A percentile compares a stretch with the other conserved stretches of the same genome.
Evolutionary conservation across 805 yeast species (phyloP).

Genomic region (Candida broadrunensis): DNA sequence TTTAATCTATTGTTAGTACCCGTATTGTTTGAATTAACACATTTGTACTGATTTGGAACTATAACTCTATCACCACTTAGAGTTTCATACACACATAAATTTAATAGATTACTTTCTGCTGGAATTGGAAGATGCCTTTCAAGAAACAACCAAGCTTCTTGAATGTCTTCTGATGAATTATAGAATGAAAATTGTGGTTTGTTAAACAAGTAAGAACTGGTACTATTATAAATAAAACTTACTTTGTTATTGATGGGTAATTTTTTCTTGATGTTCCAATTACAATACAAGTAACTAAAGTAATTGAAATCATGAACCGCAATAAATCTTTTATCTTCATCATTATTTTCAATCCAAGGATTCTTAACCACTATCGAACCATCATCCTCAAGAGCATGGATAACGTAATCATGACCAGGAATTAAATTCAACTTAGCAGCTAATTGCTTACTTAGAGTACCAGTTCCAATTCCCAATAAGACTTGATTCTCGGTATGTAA

Average conservation of each 20-base stretch:
- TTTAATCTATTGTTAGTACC: slow-evolving; percentile 38
- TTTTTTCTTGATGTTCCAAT: slow-evolving; percentile 48
- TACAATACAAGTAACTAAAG: slow-evolving; percentile 57
- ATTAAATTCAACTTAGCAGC: slow-evolving; percentile 38
- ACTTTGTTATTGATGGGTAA: slow-evolving; percentile 24
- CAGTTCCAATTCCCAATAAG: slow-evolving; percentile 70
- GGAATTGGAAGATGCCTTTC: slow-evolving; percentile 44
- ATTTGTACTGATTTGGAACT: slow-evolving; percentile 18
- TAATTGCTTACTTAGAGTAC: slow-evolving; percentile 33
- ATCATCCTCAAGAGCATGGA: slow-evolving; percentile 24
- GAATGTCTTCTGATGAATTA: slow-evolving; percentile 22
- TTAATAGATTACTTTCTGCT: slow-evolving; percentile 6
- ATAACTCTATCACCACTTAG: slow-evolving; percentile 27
- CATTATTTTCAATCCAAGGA: slow-evolving; percentile 31
- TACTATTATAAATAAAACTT: slow-evolving; percentile 17
- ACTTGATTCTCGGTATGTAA: slow-evolving; percentile 32
- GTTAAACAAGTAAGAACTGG: slow-evolving; percentile 14
- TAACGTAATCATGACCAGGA: slow-evolving; percentile 69
- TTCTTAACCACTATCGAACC: slow-evolving; percentile 20
- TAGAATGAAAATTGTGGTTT: slow-evolving; percentile 44
- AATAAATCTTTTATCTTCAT: slow-evolving; percentile 14
- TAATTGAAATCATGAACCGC: slow-evolving; percentile 19
- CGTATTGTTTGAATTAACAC: slow-evolving; percentile 11
- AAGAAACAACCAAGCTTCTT: slow-evolving; percentile 45
- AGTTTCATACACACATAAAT: slow-evolving; percentile 20